Conservation (phyloP, 2,329 filamentous ascomycete genomes). For the Talaromyces sp. region DNA sequence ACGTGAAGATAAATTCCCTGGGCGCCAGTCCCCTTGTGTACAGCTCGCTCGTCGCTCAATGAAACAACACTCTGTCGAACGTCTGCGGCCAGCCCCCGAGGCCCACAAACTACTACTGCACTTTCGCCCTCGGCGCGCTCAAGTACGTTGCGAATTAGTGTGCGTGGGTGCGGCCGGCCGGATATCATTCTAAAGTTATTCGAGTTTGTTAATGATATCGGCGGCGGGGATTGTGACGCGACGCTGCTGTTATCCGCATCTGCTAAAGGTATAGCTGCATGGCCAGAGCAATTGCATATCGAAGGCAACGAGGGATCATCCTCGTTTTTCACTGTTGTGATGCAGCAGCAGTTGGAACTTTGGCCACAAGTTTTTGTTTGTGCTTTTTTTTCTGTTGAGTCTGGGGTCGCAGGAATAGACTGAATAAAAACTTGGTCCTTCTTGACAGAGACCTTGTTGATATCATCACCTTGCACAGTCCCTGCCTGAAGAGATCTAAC, state of each 20-base stretch:
- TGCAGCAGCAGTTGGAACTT: slow-evolving; percentile 46
- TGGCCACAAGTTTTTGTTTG: slow-evolving; percentile 19
- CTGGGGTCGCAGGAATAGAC: slow-evolving; percentile 11
- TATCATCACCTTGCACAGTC: not conserved
- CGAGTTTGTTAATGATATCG: slow-evolving; percentile 12
- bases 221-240: slow-evolving; percentile 7
- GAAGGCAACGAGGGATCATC: slow-evolving; percentile 27
- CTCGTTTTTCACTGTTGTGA: slow-evolving; percentile 42
- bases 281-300: slow-evolving; percentile 32
- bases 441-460: not conserved
- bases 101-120: slow-evolving; percentile 59
- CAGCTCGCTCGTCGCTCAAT: slow-evolving; percentile 59
- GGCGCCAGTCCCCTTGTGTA: slow-evolving; percentile 62
- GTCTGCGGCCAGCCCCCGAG: slow-evolving; percentile 49
- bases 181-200: slow-evolving; percentile 14
- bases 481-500: not conserved
- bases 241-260: slow-evolving; percentile 3
- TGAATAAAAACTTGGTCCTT: slow-evolving; percentile 15
- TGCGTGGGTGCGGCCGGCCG: slow-evolving; percentile 49
- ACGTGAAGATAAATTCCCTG: slow-evolving; percentile 59
- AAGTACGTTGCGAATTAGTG: slow-evolving; percentile 50
- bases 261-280: slow-evolving; percentile 9
- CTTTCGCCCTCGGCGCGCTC: slow-evolving; percentile 58
- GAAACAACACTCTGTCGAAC: slow-evolving; percentile 51
- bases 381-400: slow-evolving; percentile 3